Base-by-base conservation (phyloP, 108 stramenopile species). In the Licmophora abbreviata region DNA sequence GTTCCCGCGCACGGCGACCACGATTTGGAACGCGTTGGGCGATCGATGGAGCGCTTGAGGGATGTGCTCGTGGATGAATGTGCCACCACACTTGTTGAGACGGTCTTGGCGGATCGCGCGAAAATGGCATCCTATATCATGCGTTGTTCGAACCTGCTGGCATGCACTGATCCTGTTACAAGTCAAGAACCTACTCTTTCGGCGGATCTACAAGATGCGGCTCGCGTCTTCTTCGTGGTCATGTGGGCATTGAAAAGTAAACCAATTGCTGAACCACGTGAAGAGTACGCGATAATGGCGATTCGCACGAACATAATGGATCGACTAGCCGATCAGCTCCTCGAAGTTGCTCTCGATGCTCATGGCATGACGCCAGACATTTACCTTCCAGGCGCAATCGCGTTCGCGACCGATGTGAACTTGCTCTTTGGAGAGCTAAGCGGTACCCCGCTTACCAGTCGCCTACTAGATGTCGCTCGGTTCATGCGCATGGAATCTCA, bases 41-140 rank as follows among this genome's bases (percentile, higher is more conserved):
- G 59, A 41, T 83, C 83, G 8, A 54, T 90, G 50, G 68, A 83
- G 54, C 48, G 48, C 21, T 42, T 90, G 32, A 55, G 71, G 18
- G 54, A 70, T 50, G 83, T 74, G 7, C 56, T 85, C 64, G 63
- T 81, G 3, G 81, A 83, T 1, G 88, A 90, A 44, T 83, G 74
- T 49, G 52, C 66, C 4, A 53, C 65, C 15, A 53, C 64, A 9
- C 71, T 85, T 42, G 76, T 83, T 7, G 88, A 90, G 49, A 70
- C 71, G 25, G 59, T 85, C 15, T 34, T 85, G 2, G 74, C 85
- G 83, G 83, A 85, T 50, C 54, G 66, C 17, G 79, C 79, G 0
- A 85, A 83, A 45, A 56, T 83, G 12, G 88, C 88, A 22, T 67
- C 68, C 0, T 90, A 90, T 40, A 36, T 79, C 29, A 85, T 90